Evolutionary conservation across 208 protist genomes (phyloP), one percentile per base, ranked within the genome.

Genomic region (Novymonas esmeraldas): DNA sequence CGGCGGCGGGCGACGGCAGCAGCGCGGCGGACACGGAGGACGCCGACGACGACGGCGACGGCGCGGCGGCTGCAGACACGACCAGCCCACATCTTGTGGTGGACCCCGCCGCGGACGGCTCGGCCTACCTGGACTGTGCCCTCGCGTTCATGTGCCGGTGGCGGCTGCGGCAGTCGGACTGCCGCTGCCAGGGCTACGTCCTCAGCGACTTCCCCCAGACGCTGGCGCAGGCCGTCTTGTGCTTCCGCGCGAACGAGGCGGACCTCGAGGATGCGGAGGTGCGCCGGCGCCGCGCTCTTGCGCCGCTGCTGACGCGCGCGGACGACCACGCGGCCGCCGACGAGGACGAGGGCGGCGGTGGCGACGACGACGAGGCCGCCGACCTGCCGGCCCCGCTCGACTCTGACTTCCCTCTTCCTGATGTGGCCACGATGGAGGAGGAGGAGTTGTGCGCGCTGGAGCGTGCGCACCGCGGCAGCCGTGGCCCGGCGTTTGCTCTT

Each of bases 151-250:
- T 96, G 61, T 55, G 91, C 13, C 86, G 90, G 34, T 95, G 92
- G 88, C 88, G 94, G 24, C 65, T 98, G 44, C 82, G 81, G 10
- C 88, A 89, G 57, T 38, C 71, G 16, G 85, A 91, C 44, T 98
- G 93, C 65, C 76, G 62, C 16, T 96, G 92, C 48, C 93, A 94
- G 28, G 96, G 96, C 41, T 98, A 93, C 75, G 86, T 98, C 7
- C 69, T 98, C 16, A 80, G 92, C 36, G 67, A 83, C 45, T 97
- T 93, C 57, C 96, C 96, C 0, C 51, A 78, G 46, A 96, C 90
- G 1, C 75, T 95, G 2, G 78, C 79, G 10, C 91, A 98, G 69
- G 94, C 94, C 6, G 63, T 83, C 20, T 56, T 97, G 11, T 70
- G 96, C 39, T 97, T 96, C 63, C 65, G 79, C 16, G 78, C 84